These are phyloP conservation scores for Colletotrichum cereale DNA, from an alignment of 2,329 filamentous ascomycete species.

Conservation along the genomic window DNA sequence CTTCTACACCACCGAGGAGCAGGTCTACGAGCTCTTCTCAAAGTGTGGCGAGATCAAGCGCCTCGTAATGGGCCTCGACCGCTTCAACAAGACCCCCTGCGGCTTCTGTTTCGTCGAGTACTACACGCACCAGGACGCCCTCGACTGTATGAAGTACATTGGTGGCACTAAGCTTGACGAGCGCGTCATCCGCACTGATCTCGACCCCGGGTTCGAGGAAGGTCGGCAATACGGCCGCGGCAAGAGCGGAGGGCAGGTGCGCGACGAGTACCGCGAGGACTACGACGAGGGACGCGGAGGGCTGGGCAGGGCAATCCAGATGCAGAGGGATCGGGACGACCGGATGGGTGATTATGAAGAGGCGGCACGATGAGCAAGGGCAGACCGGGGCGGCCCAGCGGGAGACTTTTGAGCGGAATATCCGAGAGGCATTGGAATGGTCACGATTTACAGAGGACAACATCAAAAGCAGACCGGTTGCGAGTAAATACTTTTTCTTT, in stretches of 20 bases:
- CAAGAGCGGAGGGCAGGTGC: slow-evolving; percentile 95
- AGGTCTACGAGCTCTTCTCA: slow-evolving; percentile 96
- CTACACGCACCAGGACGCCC: slow-evolving; percentile 95
- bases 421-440: too few relatives aligned
- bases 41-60: slow-evolving; percentile 99
- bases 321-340: slow-evolving; percentile 55
- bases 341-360: slow-evolving; percentile 55
- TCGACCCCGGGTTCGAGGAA: slow-evolving; percentile 96
- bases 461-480: slow-evolving; percentile 15
- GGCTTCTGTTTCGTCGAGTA: slow-evolving; percentile 99
- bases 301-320: slow-evolving; percentile 80
- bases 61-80: slow-evolving; percentile 96
- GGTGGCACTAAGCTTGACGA: slow-evolving; percentile 98
- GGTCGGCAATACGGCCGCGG: slow-evolving; percentile 95
- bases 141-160: slow-evolving; percentile 99
- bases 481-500: neutral
- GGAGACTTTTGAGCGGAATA: slow-evolving; percentile 13
- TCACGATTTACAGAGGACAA: slow-evolving; percentile 59
- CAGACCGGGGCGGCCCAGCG: slow-evolving; percentile 42
- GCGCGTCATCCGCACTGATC: slow-evolving; percentile 92
- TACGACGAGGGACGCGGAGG: slow-evolving; percentile 96
- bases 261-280: slow-evolving; percentile 97
- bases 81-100: slow-evolving; percentile 97
- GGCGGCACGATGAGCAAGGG: slow-evolving; percentile 35
- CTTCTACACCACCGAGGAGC: slow-evolving; percentile 98